Percentiles rank a stretch among this genome's conserved stretches.
Conservation (phyloP, 371 early-diverging fungal species). For the Blyttiomyces sp. region DNA sequence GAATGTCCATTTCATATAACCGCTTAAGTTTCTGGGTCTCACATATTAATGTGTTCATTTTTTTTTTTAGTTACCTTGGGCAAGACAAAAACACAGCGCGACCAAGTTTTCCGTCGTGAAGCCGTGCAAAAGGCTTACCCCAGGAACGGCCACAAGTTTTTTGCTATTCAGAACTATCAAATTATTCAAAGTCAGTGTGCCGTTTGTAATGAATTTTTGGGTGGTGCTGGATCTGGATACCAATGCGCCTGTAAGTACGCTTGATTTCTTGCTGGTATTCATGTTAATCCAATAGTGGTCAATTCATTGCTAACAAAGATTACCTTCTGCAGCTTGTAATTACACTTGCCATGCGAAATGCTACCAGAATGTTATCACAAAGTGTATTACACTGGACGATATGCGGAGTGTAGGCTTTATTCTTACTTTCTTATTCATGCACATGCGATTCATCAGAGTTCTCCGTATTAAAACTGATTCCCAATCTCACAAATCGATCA, state of each 20-base stretch:
- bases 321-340: slow-evolving; percentile 39
- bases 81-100: slow-evolving; percentile 23
- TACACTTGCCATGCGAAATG: slow-evolving; percentile 56
- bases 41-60: too few species aligned
- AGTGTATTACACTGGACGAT: slow-evolving; percentile 45
- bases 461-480: not conserved
- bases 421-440: not conserved
- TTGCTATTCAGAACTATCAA: slow-evolving; percentile 36
- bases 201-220: slow-evolving; percentile 43
- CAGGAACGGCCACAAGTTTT: slow-evolving; percentile 48
- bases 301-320: too few species aligned
- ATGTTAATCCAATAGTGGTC: too few species aligned
- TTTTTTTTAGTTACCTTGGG: slow-evolving; percentile 19
- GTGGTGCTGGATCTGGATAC: slow-evolving; percentile 30
- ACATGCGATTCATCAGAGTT: not conserved
- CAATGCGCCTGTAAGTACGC: slow-evolving; percentile 33
- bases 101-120: slow-evolving; percentile 38
- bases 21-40: not conserved
- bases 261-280: slow-evolving; percentile 3
- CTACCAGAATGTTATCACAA: slow-evolving; percentile 46
- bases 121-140: slow-evolving; percentile 46
- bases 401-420: slow-evolving; percentile 13
- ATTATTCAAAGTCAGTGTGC: slow-evolving; percentile 43
- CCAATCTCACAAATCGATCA: not conserved
- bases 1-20: not conserved